phyloP scores from a whole-genome alignment of 2,329 filamentous ascomycete species.

The Pseudogymnoascus sp. region DNA sequence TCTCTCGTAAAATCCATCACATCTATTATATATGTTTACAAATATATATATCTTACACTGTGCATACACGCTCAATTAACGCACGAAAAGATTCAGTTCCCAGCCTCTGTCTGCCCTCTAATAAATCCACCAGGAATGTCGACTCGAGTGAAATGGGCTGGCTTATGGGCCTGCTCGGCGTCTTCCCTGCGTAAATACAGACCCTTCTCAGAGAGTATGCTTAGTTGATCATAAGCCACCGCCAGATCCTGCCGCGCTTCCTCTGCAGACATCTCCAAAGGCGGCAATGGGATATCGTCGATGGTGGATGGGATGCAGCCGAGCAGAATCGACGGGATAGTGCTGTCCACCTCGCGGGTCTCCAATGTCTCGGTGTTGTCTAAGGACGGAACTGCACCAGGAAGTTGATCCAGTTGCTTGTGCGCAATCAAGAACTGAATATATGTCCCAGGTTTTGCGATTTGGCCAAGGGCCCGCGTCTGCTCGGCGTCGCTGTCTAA shows the following conservation, averaged over 20 bases:
- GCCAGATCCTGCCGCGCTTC: not conserved
- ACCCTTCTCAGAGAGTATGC: conserved; percentile 12
- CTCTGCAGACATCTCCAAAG: not conserved
- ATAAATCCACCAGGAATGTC: conserved; percentile 11
- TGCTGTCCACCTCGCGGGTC: conserved; percentile 7
- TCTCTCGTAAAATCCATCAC: not conserved
- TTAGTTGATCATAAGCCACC: conserved; percentile 10
- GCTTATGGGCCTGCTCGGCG: not conserved
- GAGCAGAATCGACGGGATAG: conserved; percentile 23
- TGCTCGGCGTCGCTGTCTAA: conserved; percentile 21
- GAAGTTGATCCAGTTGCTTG: conserved; percentile 12
- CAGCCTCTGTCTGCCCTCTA: conserved; percentile 13
- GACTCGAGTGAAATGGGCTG: not conserved
- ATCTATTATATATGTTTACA: not conserved
- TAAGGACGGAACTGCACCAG: conserved; percentile 9
- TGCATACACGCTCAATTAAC: not conserved
- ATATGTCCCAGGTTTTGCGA: conserved; percentile 53
- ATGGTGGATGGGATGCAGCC: conserved; percentile 24
- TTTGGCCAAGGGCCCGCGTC: conserved; percentile 37
- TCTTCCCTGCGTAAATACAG: conserved; percentile 2
- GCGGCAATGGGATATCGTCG: conserved; percentile 19
- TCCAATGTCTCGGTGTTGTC: not conserved
- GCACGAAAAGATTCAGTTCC: not conserved
- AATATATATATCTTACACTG: not conserved
- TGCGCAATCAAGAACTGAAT: conserved; percentile 56